Evolutionary conservation across 768 basidiomycete species (phyloP), one percentile per base, ranked within the genome.

Genomic region (Pholiota molesta): DNA sequence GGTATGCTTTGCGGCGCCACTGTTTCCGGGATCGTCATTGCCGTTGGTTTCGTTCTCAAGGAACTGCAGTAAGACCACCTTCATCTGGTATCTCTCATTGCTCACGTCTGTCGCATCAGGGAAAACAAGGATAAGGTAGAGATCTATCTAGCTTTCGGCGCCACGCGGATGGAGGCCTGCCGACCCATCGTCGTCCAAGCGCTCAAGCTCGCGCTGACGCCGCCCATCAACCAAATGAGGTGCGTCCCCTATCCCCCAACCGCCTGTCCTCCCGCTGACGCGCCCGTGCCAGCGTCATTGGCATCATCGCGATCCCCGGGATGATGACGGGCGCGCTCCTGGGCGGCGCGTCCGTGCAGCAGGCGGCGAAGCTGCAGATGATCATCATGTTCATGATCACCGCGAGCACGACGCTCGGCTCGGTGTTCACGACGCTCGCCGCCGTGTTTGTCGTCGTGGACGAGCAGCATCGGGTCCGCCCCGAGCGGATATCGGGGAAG

Each of bases 371-470:
- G 55, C 77, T 95, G 16, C 95, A 95, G 68, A 95, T 95, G 89
- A 87, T 96, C 61, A 93, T 96, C 76, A 92, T 95, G 87, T 95
- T 96, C 75, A 92, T 95, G 90, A 92, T 95, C 49, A 87, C 88
- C 3, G 87, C 93, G 0, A 84, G 86, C 60, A 90, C 90, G 0
- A 85, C 88, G 0, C 81, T 96, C 28, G 84, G 90, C 13, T 81
- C 88, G 2, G 87, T 92, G 57, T 76, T 84, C 55, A 83, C 86
- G 2, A 88, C 89, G 0, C 74, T 88, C 59, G 75, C 86, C 9
- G 71, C 72, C 4, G 80, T 89, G 14, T 80, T 89, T 6, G 84
- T 94, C 40, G 94, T 58, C n/a, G 57, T 58, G 6, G 57, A 58
- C 26, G 57, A 58, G n/a, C 39, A 58, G 1, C 57, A 58, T n/a